Evolutionary conservation across 1,139 yeast genomes (phyloP).

Genomic region (Taphrina confusa): DNA sequence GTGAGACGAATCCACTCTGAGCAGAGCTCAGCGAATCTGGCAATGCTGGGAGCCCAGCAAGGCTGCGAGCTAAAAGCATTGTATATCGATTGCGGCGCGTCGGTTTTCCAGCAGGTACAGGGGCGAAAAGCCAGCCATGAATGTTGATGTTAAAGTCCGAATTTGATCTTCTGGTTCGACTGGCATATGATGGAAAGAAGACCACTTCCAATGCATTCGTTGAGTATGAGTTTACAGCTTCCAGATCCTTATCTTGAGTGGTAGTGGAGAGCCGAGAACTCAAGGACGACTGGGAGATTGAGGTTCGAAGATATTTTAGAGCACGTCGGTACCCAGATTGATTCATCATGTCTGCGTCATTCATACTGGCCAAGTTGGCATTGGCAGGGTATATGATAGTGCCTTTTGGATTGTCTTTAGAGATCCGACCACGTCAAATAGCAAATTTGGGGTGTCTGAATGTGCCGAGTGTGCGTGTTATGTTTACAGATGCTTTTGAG

Average conservation of each 20-base stretch:
- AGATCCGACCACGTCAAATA: too few species aligned
- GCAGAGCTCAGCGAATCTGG: not conserved
- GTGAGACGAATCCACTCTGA: not conserved
- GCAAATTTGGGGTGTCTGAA: too few species aligned
- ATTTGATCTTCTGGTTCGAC: slow-evolving; percentile 35
- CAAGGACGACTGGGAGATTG: not conserved
- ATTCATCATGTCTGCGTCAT: slow-evolving; percentile 24
- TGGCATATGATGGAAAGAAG: slow-evolving; percentile 41
- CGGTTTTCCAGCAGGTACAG: slow-evolving; percentile 35
- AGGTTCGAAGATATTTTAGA: slow-evolving; percentile 2
- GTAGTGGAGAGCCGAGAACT: slow-evolving; percentile 1
- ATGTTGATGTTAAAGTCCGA: slow-evolving; percentile 37
- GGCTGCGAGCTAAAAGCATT: slow-evolving; percentile 39
- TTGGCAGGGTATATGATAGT: too few species aligned
- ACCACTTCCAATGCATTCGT: slow-evolving; percentile 32
- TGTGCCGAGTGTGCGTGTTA: too few species aligned
- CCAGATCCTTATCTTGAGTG: slow-evolving; percentile 9
- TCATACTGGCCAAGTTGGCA: slow-evolving; percentile 1
- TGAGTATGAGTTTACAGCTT: slow-evolving; percentile 1
- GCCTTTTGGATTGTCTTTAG: too few species aligned
- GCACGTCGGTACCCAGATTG: slow-evolving; percentile 16
- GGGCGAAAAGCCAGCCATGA: slow-evolving; percentile 40
- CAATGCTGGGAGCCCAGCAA: slow-evolving; percentile 40
- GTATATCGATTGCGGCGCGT: slow-evolving; percentile 39
- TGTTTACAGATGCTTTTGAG: too few species aligned